Evolutionary conservation across 2,329 filamentous ascomycete species (phyloP).

Genomic region (Scortechinia acanthostroma): DNA sequence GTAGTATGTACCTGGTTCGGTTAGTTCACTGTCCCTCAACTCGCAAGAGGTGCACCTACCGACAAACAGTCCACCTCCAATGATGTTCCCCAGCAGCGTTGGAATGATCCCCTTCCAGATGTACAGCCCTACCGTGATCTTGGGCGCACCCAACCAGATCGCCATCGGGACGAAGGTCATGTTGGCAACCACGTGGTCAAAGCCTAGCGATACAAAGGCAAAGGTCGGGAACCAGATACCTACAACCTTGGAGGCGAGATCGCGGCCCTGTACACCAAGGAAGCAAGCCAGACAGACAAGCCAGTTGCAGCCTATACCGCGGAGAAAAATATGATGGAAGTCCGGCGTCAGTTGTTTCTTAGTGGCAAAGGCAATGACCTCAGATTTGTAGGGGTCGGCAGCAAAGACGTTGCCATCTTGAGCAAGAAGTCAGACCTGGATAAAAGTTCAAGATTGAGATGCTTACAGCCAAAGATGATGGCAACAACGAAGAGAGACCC

Average conservation of each 20-base stretch:
- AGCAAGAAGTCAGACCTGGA: too few species aligned
- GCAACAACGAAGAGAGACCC: conserved; percentile 37
- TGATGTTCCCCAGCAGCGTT: conserved; percentile 38
- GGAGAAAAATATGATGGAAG: conserved; percentile 43
- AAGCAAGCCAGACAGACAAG: conserved; percentile 45
- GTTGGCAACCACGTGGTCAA: conserved; percentile 50
- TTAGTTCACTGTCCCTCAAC: too few species aligned
- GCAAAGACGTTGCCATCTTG: conserved; percentile 37
- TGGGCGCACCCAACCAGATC: conserved; percentile 35
- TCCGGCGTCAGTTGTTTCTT: conserved; percentile 36
- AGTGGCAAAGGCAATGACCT: conserved; percentile 33
- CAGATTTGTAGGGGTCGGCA: conserved; percentile 28
- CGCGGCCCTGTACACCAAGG: conserved; percentile 35
- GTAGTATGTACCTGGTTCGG: too few species aligned
- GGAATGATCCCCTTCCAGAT: conserved; percentile 51
- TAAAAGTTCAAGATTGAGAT: too few species aligned
- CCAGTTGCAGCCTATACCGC: conserved; percentile 48
- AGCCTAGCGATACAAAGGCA: conserved; percentile 40
- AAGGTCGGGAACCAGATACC: conserved; percentile 49
- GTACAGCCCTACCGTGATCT: conserved; percentile 36
- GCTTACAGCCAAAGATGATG: conserved; percentile 34
- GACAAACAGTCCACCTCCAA: conserved; percentile 45
- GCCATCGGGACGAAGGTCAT: conserved; percentile 44
- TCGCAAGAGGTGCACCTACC: conserved; percentile 33
- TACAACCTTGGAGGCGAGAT: conserved; percentile 41